phyloP scores from a whole-genome alignment of 495 filamentous ascomycete genomes.

The Podospora pseudoanserina region DNA sequence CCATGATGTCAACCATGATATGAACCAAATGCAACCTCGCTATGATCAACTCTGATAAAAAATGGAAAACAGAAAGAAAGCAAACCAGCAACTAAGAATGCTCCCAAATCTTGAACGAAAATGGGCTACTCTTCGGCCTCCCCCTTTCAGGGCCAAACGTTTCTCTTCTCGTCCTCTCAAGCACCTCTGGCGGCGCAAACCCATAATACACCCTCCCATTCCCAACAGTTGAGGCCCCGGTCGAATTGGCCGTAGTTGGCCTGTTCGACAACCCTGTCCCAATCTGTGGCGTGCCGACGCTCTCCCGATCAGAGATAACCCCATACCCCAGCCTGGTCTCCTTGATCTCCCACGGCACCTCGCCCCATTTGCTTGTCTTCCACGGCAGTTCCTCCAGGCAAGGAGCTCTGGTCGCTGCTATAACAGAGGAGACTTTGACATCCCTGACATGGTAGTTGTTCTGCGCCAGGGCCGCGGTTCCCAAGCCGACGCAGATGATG shows the following conservation, averaged over 20 bases:
- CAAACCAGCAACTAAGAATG: neutral
- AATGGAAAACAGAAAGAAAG: neutral
- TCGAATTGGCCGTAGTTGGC: neutral
- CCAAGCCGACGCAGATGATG: constrained; percentile 22
- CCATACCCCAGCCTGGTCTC: constrained; percentile 25
- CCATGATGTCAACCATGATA: too few species aligned
- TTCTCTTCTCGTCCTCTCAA: constrained; percentile 16
- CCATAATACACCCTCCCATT: constrained; percentile 24
- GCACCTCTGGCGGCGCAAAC: constrained; percentile 26
- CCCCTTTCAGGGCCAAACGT: constrained; percentile 18
- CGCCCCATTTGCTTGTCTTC: constrained; percentile 28
- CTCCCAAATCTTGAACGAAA: constrained; percentile 22
- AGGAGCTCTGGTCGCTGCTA: constrained; percentile 31
- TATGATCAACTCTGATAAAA: neutral
- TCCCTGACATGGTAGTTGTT: constrained; percentile 30
- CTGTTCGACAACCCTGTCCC: neutral
- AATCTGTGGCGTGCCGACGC: constrained; percentile 12
- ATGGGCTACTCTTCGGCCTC: constrained; percentile 11
- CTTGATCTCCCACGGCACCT: constrained; percentile 26
- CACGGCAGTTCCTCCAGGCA: constrained; percentile 28
- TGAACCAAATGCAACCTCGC: neutral
- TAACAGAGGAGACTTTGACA: constrained; percentile 23
- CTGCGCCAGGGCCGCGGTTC: constrained; percentile 24
- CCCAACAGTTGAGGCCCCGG: neutral
- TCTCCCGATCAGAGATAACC: constrained; percentile 16